Conservation (phyloP, 2,329 filamentous ascomycete species). For the Mycosphaerelloides madeirae region DNA sequence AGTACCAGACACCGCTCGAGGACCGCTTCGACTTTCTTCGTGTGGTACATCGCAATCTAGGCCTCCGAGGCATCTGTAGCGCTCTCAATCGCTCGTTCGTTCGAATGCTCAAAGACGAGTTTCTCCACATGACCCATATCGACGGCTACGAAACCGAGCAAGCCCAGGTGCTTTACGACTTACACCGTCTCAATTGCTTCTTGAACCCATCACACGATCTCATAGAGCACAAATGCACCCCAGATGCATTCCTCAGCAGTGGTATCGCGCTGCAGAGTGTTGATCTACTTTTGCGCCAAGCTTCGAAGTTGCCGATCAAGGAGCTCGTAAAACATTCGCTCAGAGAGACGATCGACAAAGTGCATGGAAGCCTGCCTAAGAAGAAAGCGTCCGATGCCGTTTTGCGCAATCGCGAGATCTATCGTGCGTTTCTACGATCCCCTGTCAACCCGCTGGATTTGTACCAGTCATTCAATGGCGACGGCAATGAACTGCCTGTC, state of each 20-base stretch:
- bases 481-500: constrained; percentile 67
- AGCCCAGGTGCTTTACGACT: constrained; percentile 75
- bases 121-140: constrained; percentile 69
- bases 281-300: constrained; percentile 76
- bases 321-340: constrained; percentile 88
- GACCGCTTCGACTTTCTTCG: constrained; percentile 76
- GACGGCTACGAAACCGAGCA: constrained; percentile 84
- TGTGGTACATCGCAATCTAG: constrained; percentile 76
- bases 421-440: constrained; percentile 74
- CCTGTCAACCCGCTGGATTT: constrained; percentile 77
- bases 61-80: constrained; percentile 80
- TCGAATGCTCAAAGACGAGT: constrained; percentile 80
- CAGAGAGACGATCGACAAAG: constrained; percentile 83
- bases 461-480: constrained; percentile 74
- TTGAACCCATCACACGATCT: constrained; percentile 34
- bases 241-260: constrained; percentile 69
- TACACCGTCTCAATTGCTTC: constrained; percentile 69
- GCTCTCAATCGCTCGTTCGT: constrained; percentile 81
- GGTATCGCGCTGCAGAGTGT: constrained; percentile 75
- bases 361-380: constrained; percentile 77
- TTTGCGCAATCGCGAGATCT: constrained; percentile 80
- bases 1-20: constrained; percentile 63
- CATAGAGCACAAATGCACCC: constrained; percentile 70
- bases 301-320: constrained; percentile 79
- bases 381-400: constrained; percentile 75